Conservation (phyloP, 2,329 filamentous ascomycete species). For the Orbilia quercus region DNA sequence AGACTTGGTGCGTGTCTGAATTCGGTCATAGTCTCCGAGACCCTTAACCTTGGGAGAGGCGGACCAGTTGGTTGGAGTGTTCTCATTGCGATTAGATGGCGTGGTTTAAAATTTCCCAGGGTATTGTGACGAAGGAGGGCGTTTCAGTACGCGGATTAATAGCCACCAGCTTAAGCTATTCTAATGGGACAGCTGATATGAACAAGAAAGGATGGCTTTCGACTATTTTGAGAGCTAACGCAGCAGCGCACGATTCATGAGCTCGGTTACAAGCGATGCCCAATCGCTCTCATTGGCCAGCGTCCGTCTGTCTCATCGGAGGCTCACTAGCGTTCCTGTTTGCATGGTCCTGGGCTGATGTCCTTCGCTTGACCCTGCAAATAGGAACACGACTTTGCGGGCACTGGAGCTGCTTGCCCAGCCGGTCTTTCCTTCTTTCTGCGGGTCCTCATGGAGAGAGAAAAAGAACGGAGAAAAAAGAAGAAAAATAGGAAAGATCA, state of each 20-base stretch:
- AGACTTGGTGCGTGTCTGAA: constrained; percentile 33
- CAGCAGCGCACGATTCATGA: constrained; percentile 39
- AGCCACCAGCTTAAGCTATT: constrained; percentile 43
- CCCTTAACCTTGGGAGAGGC: constrained; percentile 12
- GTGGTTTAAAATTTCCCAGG: constrained; percentile 44
- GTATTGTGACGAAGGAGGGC: constrained; percentile 54
- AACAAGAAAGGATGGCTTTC: constrained; percentile 27
- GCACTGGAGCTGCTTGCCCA: constrained; percentile 36
- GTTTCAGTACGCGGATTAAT: constrained; percentile 56
- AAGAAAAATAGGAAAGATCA: constrained; percentile 19
- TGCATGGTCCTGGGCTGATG: constrained; percentile 56
- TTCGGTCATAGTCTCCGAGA: constrained; percentile 54
- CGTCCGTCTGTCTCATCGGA: constrained; percentile 43
- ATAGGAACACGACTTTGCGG: constrained; percentile 47
- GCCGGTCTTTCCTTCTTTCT: constrained; percentile 37
- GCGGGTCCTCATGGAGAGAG: constrained; percentile 10
- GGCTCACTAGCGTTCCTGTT: constrained; percentile 56
- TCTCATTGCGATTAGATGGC: constrained; percentile 44
- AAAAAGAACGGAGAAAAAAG: constrained; percentile 17
- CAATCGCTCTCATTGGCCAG: constrained; percentile 45
- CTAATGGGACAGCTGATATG: constrained; percentile 28
- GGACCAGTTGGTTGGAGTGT: constrained; percentile 19
- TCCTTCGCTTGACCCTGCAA: constrained; percentile 56
- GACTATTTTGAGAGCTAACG: constrained; percentile 27
- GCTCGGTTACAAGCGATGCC: constrained; percentile 56